phyloP scores from a whole-genome alignment of 495 filamentous ascomycete species.

The Recurvomyces mirabilis region DNA sequence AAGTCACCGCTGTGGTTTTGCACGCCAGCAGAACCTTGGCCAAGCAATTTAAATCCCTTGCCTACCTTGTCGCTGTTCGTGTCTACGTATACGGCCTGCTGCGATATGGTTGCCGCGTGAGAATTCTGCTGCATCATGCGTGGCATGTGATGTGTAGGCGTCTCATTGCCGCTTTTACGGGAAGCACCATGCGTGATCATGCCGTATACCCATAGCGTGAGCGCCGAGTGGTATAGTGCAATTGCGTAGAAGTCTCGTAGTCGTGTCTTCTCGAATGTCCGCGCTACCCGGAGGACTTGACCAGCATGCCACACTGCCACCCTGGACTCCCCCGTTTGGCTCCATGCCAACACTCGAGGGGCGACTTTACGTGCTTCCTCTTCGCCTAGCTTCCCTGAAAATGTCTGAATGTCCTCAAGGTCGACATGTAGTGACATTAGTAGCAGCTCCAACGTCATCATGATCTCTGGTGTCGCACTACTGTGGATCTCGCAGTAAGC shows the following conservation, averaged over 20 bases:
- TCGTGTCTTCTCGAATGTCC: constrained; percentile 33
- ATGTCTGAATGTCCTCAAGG: constrained; percentile 51
- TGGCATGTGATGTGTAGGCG: too few species aligned
- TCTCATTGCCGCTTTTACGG: constrained; percentile 5
- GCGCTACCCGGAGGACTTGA: constrained; percentile 44
- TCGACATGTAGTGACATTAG: constrained; percentile 47
- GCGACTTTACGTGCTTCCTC: constrained; percentile 45
- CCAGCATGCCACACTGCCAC: constrained; percentile 51
- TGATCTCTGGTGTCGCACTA: constrained; percentile 1
- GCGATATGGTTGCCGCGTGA: neutral
- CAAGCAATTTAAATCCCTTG: constrained; percentile 8
- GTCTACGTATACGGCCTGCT: neutral
- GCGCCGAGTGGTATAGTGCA: constrained; percentile 45
- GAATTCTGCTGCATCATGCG: too few species aligned
- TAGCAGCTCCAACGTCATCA: constrained; percentile 41
- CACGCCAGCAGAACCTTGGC: constrained; percentile 4
- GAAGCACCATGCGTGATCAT: constrained; percentile 21
- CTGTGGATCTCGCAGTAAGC: constrained; percentile 7
- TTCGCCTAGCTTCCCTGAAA: constrained; percentile 49
- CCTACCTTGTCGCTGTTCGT: neutral
- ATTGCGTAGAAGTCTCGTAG: constrained; percentile 49
- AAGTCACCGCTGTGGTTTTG: neutral
- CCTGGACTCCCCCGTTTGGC: constrained; percentile 37
- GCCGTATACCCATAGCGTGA: constrained; percentile 51
- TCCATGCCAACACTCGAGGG: constrained; percentile 42